Conservation (phyloP, 495 filamentous ascomycete species). For the Penicillium malachiteum region DNA sequence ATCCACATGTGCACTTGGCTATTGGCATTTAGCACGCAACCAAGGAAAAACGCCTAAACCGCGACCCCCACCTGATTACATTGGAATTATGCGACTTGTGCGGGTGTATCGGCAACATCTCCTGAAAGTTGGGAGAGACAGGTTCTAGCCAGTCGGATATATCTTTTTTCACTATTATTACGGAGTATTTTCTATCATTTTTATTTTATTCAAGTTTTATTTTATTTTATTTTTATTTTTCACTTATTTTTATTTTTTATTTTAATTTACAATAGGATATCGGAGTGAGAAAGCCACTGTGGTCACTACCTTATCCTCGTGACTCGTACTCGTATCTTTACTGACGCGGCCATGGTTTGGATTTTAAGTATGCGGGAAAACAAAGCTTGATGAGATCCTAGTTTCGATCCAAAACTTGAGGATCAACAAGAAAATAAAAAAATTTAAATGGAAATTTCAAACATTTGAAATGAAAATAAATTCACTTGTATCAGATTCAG, state of each 20-base stretch:
- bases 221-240: too few relatives aligned
- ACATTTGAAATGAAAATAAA: not conserved
- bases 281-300: slow-evolving; percentile 21
- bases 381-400: slow-evolving; percentile 21
- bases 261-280: not conserved
- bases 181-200: not conserved
- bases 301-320: slow-evolving; percentile 18
- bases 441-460: not conserved
- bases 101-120: slow-evolving; percentile 12
- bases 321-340: slow-evolving; percentile 29
- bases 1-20: slow-evolving; percentile 4
- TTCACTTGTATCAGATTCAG: too few relatives aligned
- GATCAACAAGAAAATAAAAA: not conserved
- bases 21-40: slow-evolving; percentile 19
- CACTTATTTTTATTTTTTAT: too few relatives aligned
- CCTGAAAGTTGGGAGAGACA: not conserved
- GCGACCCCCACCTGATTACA: slow-evolving; percentile 2
- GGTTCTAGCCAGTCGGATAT: slow-evolving; percentile 18
- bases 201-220: too few relatives aligned
- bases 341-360: slow-evolving; percentile 21
- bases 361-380: slow-evolving; percentile 16
- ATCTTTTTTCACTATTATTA: slow-evolving; percentile 4
- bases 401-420: not conserved
- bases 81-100: not conserved
- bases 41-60: slow-evolving; percentile 8